Base-by-base conservation (phyloP, 306 rosid genomes). In the Medicago arabica region DNA sequence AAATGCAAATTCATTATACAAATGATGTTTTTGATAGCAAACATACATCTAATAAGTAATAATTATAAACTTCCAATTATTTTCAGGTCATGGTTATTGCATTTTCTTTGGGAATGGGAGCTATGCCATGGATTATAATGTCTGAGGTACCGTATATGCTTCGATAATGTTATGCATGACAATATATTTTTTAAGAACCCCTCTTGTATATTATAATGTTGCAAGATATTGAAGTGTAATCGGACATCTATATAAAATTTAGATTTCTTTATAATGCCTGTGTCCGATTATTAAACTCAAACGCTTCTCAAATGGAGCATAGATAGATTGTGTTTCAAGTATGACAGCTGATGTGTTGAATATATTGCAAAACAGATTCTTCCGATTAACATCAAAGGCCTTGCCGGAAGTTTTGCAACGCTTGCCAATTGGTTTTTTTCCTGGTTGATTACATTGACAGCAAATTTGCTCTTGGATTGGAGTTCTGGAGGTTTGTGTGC, bases 121-220 rank as follows among this genome's bases (percentile, higher is more conserved):
- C 96, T 71, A 95, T 95, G 86, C 99, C 99, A 67, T 95, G 97
- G 99, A 71, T 95, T 76, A 95, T 95, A 89, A 95, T 95, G 97
- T 95, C 99, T 15, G 99, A 95, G 97, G 99, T 95, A 91, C 74
- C 80, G 18, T 47, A 41, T 34, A 10, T 13, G 36, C 18, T 43
- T 67, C 55, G 13, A 67, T 67, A 40, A 38, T 39, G 31, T 16
- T 63, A 63, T 64, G 69, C 69, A 39, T 3, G 19, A 13, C 16
- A 11, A 28, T 25, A n/a, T 11, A 23, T 18, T 60, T 8, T 8
- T 1, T 18, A 21, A 4, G 36, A 57, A 57, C 8, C 7, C 1
- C 6, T 57, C n/a, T 55, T 19, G 14, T 57, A 49, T 14, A 57
- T 9, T 55, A 19, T 55, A 19, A 19, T 55, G 62, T 57, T 1